These are phyloP conservation scores for Colletotrichum sp. DNA, from an alignment of 2,329 filamentous ascomycete species.

Conservation along the genomic window DNA sequence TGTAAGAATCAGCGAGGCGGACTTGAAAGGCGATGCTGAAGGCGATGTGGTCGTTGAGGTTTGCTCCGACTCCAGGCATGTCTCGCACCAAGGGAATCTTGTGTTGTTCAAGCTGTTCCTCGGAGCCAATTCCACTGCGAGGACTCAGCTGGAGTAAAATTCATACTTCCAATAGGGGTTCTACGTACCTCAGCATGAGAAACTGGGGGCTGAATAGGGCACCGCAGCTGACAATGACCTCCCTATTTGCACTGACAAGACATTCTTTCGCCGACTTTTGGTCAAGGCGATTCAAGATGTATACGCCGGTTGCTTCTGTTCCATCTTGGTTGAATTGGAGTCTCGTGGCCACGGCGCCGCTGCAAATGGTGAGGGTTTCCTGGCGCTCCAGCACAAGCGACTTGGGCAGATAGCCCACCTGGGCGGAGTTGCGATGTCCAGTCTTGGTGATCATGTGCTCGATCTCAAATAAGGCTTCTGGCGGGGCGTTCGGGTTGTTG, in stretches of 20 bases:
- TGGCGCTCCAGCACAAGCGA: slow-evolving; percentile 23
- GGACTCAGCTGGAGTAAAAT: not conserved
- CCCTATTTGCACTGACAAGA: slow-evolving; percentile 28
- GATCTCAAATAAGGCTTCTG: slow-evolving; percentile 31
- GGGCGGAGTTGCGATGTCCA: slow-evolving; percentile 29
- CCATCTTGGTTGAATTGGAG: slow-evolving; percentile 26
- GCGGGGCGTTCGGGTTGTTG: slow-evolving; percentile 31
- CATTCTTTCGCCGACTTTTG: slow-evolving; percentile 9
- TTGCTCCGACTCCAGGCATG: slow-evolving; percentile 29
- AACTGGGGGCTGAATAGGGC: slow-evolving; percentile 34
- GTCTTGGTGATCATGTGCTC: slow-evolving; percentile 30
- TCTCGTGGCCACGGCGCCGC: slow-evolving; percentile 30
- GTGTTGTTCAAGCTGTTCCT: slow-evolving; percentile 18
- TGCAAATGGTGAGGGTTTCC: slow-evolving; percentile 32
- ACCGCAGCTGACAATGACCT: slow-evolving; percentile 35
- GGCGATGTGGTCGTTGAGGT: slow-evolving; percentile 32
- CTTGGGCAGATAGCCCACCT: slow-evolving; percentile 31
- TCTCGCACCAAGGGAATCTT: slow-evolving; percentile 28
- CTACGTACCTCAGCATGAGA: slow-evolving; percentile 28
- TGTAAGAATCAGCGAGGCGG: slow-evolving; percentile 27
- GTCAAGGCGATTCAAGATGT: slow-evolving; percentile 18
- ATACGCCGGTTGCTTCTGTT: slow-evolving; percentile 28
- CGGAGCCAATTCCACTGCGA: slow-evolving; percentile 34
- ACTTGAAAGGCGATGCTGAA: slow-evolving; percentile 31
- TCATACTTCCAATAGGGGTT: not conserved